These are phyloP conservation scores for Globisporangium apiculatum DNA, from an alignment of 352 stramenopile species.

Conservation along the genomic window DNA sequence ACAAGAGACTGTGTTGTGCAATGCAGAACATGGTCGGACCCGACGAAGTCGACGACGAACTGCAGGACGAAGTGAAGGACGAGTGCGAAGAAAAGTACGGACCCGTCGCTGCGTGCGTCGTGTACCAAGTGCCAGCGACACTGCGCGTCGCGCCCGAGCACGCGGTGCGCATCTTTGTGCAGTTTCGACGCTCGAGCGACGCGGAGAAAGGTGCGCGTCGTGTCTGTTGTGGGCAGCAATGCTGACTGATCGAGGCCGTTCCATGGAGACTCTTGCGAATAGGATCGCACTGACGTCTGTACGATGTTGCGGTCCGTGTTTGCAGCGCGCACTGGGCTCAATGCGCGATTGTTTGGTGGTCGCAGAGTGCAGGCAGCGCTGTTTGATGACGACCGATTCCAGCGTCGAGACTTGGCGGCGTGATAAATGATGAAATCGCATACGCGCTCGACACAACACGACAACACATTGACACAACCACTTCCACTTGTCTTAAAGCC, in stretches of 20 bases:
- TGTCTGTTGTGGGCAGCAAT: not conserved
- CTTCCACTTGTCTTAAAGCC: too few species aligned
- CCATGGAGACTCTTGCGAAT: not conserved
- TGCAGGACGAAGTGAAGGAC: constrained; percentile 84
- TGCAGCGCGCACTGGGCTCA: constrained; percentile 70
- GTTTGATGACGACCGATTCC: constrained; percentile 81
- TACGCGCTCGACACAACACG: not conserved
- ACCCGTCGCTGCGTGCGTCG: constrained; percentile 62
- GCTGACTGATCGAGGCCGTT: not conserved
- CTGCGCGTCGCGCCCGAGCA: constrained; percentile 42
- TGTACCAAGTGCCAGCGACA: constrained; percentile 53
- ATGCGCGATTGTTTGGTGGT: constrained; percentile 87
- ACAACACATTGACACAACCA: too few species aligned
- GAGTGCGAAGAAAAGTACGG: constrained; percentile 85
- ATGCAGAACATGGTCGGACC: constrained; percentile 88
- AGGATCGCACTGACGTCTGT: not conserved
- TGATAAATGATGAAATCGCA: constrained; percentile 8
- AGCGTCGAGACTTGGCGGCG: constrained; percentile 42
- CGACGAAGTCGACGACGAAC: constrained; percentile 83
- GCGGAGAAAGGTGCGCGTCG: constrained; percentile 66
- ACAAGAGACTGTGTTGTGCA: too few species aligned
- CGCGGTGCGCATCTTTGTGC: constrained; percentile 86
- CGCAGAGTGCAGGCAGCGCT: constrained; percentile 74
- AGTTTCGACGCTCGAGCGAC: constrained; percentile 61
- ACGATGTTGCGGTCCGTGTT: not conserved